Conservation (phyloP, 2,329 filamentous ascomycete species). For the Coccinonectria pachysandricola region DNA sequence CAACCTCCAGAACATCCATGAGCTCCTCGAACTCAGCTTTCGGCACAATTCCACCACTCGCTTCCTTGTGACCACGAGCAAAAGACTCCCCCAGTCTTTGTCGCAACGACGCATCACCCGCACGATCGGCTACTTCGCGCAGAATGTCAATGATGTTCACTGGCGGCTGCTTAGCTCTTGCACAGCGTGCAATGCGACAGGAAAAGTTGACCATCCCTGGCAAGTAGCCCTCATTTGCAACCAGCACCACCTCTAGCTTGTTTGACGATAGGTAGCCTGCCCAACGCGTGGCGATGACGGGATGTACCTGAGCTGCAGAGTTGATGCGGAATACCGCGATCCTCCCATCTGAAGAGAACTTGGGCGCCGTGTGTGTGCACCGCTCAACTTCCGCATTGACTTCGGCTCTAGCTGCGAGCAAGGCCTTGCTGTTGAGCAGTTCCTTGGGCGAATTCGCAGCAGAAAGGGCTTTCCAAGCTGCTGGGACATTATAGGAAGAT, state of each 20-base stretch:
- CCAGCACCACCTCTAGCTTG: slow-evolving; percentile 52
- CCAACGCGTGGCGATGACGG: slow-evolving; percentile 58
- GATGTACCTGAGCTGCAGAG: slow-evolving; percentile 52
- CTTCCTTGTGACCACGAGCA: slow-evolving; percentile 56
- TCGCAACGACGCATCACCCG: slow-evolving; percentile 26
- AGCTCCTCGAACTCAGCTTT: slow-evolving; percentile 55
- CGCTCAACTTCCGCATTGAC: slow-evolving; percentile 51
- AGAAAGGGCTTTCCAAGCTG: slow-evolving; percentile 49
- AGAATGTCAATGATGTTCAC: slow-evolving; percentile 55
- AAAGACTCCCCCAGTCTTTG: slow-evolving; percentile 52
- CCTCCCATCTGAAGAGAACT: slow-evolving; percentile 51
- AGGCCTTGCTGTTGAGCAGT: slow-evolving; percentile 35
- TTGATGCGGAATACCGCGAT: slow-evolving; percentile 54
- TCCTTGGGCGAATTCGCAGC: slow-evolving; percentile 38
- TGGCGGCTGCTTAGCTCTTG: slow-evolving; percentile 39
- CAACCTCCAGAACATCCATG: slow-evolving; percentile 46
- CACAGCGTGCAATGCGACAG: slow-evolving; percentile 49
- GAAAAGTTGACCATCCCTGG: slow-evolving; percentile 56
- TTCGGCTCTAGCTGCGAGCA: slow-evolving; percentile 44
- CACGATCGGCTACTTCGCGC: slow-evolving; percentile 36
- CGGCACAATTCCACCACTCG: slow-evolving; percentile 54
- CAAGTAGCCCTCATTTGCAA: slow-evolving; percentile 57
- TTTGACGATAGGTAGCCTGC: slow-evolving; percentile 48
- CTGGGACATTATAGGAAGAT: slow-evolving; percentile 46
- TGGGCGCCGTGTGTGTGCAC: slow-evolving; percentile 51